Evolutionary conservation across 371 early-diverging fungal genomes (phyloP), one percentile per base, ranked within the genome.

Genomic region (Zopfochytrium polystomum): DNA sequence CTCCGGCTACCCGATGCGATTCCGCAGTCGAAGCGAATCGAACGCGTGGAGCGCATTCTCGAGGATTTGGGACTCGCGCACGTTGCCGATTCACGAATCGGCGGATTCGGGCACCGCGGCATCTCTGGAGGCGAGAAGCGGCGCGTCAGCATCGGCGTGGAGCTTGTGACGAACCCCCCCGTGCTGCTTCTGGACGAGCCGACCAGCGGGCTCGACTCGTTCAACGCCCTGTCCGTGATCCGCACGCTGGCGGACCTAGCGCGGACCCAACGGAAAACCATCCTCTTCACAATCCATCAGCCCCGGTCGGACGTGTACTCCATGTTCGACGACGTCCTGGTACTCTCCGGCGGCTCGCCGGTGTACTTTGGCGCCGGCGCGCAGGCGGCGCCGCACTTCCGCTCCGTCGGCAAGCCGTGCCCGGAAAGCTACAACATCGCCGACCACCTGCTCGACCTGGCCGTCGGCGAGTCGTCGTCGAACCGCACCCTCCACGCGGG

Each of bases 261-360:
- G 0, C 80, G 86, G 34, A 80, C 81, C 27, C 85, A 86, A 60
- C 85, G 89, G 42, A 90, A 95, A 34, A 96, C 96, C 0, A 84
- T 98, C 27, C 78, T 98, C 1, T 88, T 93, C 56, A 95, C 96
- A n/a, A 94, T 98, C 49, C 99, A 98, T 71, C 98, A 98, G 65
- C 99, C 99, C 3, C 84, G 94, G 18, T 88, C 90, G 22, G 89
- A 94, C 58, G 93, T 94, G 51, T 92, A 88, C 49, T 82, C 88
- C 22, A 73, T 91, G 61, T 96, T 98, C 80, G 93, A 95, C 74
- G 85, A 89, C 33, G 77, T 96, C 5, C 73, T 95, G 20, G 70
- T 98, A 34, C 75, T 98, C 46, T 81, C 88, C 30, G 84, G 86
- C 31, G 93, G 94, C 2, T 72, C 80, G 46, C 72, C 87, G 46